Evolutionary conservation across 2,329 filamentous ascomycete genomes (phyloP), one percentile per base, ranked within the genome.

Genomic region (Dactylellina sp.): DNA sequence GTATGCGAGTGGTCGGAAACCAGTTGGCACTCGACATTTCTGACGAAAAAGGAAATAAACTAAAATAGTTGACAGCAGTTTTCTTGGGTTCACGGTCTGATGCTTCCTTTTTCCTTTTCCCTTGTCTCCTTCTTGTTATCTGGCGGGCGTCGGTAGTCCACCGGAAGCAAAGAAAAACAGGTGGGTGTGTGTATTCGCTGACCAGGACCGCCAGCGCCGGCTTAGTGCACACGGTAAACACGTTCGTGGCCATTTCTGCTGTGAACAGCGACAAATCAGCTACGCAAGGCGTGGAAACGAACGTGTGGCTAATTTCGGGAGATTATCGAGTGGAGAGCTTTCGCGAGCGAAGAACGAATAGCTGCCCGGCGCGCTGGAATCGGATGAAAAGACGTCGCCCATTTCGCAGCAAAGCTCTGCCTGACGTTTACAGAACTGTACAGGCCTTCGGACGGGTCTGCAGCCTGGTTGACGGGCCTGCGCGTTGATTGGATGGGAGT

Each of bases 331-430:
- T 57, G 53, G 18, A 20, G 47, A 9, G 32, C 22, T 49, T 49
- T 65, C 55, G 28, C 50, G 53, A 74, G 61, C 70, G 61, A 74
- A 74, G 53, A 74, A 56, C 70, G 61, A 74, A 74, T 74, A 16
- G 61, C 14, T 60, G 55, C 37, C 42, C 53, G 47, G 50, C 44
- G 44, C 20, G 42, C 70, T 62, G 42, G 61, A 66, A 66, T 59
- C 56, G 61, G 55, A 56, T 42, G 61, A 65, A 74, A 57, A 74
- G 70, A 57, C 44, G 68, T 60, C 60, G 49, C 46, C 46, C 39
- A 42, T 32, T 46, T 52, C 39, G 53, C 53, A 42, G 16, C n/a
- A 22, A 44, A 57, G 50, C 12, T 49, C 7, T n/a, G 20, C 28
- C 46, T 47, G 60, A 64, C 49, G 61, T 65, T 53, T 50, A 14